A percentile compares a stretch with the other conserved stretches of the same genome.
Conservation (phyloP, 306 rosid species). For the Mimosa pudica region DNA sequence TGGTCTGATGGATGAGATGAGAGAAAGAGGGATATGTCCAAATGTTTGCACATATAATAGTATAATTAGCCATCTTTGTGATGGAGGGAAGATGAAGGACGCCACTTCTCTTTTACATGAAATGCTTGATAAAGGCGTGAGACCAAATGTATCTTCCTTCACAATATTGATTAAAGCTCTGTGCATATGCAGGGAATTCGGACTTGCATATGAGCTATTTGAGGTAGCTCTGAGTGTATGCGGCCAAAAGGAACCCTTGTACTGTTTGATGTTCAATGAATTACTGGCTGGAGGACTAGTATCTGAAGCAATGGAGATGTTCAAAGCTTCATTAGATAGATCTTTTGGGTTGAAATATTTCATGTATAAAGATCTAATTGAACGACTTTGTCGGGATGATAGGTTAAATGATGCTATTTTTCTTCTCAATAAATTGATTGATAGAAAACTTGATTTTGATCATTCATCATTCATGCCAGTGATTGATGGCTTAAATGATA, state of each 20-base stretch:
- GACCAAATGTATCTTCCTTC: slow-evolving; percentile 78
- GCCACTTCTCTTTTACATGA: slow-evolving; percentile 86
- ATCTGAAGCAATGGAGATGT: slow-evolving; percentile 65
- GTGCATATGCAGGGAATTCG: slow-evolving; percentile 70
- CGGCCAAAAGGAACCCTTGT: slow-evolving; percentile 78
- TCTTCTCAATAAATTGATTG: slow-evolving; percentile 65
- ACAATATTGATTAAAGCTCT: slow-evolving; percentile 73
- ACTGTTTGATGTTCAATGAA: slow-evolving; percentile 82
- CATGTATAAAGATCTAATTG: slow-evolving; percentile 71
- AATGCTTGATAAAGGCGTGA: slow-evolving; percentile 81
- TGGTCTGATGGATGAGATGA: slow-evolving; percentile 94
- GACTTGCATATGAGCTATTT: slow-evolving; percentile 62
- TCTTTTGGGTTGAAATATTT: slow-evolving; percentile 60
- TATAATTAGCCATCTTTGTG: slow-evolving; percentile 71
- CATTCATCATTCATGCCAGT: slow-evolving; percentile 79
- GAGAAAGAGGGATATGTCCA: slow-evolving; percentile 73
- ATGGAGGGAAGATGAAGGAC: slow-evolving; percentile 70
- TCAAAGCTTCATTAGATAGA: slow-evolving; percentile 72
- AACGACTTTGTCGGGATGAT: slow-evolving; percentile 66
- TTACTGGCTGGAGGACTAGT: slow-evolving; percentile 66
- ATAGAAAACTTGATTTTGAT: slow-evolving; percentile 64
- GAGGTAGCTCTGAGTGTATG: slow-evolving; percentile 63
- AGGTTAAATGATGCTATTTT: slow-evolving; percentile 72
- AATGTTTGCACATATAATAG: slow-evolving; percentile 76
- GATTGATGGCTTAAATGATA: slow-evolving; percentile 78